Evolutionary conservation across 2,329 filamentous ascomycete species (phyloP).

Genomic region (Microsporum audouinii): DNA sequence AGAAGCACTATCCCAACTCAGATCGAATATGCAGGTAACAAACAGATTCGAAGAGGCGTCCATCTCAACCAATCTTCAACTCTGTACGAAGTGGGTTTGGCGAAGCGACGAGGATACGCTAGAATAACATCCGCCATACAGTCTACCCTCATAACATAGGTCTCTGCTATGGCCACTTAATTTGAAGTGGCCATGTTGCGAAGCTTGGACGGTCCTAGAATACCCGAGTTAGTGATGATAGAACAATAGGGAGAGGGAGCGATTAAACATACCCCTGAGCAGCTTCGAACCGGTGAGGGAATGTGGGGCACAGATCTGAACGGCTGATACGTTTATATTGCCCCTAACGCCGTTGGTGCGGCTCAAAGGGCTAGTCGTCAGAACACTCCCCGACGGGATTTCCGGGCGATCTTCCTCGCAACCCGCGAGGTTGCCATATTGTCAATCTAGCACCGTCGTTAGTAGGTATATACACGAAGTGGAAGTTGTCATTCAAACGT

Average conservation of each 20-base stretch:
- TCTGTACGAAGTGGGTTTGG: neutral
- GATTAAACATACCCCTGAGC: constrained; percentile 27
- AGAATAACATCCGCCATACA: constrained; percentile 1
- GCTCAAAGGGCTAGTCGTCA: constrained; percentile 42
- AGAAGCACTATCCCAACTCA: neutral
- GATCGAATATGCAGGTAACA: neutral
- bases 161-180: neutral
- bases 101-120: neutral
- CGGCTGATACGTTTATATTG: constrained; percentile 24
- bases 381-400: constrained; percentile 41
- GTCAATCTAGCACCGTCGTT: constrained; percentile 57
- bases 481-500: constrained; percentile 11
- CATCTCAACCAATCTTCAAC: neutral
- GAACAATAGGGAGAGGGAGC: neutral
- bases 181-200: constrained; percentile 19
- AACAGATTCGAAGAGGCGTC: neutral
- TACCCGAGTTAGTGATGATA: neutral
- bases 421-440: constrained; percentile 71
- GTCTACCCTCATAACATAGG: constrained; percentile 1
- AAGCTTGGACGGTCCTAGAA: constrained; percentile 36
- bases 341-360: constrained; percentile 26
- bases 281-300: constrained; percentile 27
- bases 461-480: neutral
- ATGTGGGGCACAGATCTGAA: constrained; percentile 22
- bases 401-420: constrained; percentile 73